Evolutionary conservation across 176 grass and related monocot species (phyloP), one percentile per base, ranked within the genome.

Genomic region (Saccharum spontaneum): DNA sequence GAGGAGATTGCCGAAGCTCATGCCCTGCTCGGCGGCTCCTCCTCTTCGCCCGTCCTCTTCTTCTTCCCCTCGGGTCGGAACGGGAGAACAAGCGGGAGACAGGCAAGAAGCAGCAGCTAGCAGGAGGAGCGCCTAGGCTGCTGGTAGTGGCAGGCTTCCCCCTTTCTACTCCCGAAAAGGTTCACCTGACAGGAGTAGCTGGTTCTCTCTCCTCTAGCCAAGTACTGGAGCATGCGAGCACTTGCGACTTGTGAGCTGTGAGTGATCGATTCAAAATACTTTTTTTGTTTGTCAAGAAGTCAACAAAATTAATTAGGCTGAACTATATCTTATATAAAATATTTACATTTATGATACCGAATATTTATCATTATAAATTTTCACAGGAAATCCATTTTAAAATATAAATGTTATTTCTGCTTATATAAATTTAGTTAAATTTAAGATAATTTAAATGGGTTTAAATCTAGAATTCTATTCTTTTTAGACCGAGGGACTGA

Each of bases 1-100:
- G 69, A 92, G 68, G 75, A 91, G 74, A 26, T 83, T 83, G 17
- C 86, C 85, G 28, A 86, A 83, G 79, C 76, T 88, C 90, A 84
- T 90, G 48, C 62, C 33, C 11, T 48, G 43, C 43, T 45, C 6
- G 36, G 36, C 36, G 36, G 22, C 40, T 4, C 2, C 36, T 20
- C 38, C 43, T 5, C 13, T 3, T 22, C 37, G 7, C 8, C 50
- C 75, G 44, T 48, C 13, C 12, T 71, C 52, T 20, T 4, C n/a
- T n/a, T n/a, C 36, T 13, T 16, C 4, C 17, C 70, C 26, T 12
- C 18, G 49, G 71, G 67, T 43, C 8, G 67, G 34, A 50, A 39
- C 15, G 78, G 61, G 48, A 61, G 33, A 59, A 40, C 76, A 49
- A 81, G 83, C 18, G 22, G 30, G 50, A 70, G 79, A 23, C 33